These are phyloP conservation scores for Globisporangium emineosum DNA, from an alignment of 352 stramenopile genomes.

Conservation along the genomic window DNA sequence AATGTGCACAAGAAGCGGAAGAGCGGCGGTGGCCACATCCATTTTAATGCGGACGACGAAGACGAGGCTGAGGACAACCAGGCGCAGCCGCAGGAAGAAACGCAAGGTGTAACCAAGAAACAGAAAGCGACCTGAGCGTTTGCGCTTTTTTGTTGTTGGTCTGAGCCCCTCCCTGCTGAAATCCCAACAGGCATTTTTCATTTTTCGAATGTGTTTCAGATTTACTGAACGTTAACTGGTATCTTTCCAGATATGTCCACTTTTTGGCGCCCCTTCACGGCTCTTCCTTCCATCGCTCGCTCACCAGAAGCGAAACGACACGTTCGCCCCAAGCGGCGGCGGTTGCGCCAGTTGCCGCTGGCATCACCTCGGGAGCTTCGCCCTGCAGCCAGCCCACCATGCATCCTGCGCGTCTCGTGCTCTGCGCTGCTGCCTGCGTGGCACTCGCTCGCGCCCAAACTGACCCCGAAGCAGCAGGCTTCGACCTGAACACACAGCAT, in stretches of 20 bases:
- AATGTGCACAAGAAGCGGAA: constrained; percentile 20
- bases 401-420: background rate
- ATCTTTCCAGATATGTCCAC: background rate
- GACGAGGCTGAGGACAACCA: constrained; percentile 17
- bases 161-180: no score
- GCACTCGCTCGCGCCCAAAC: background rate
- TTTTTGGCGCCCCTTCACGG: background rate
- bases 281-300: no score
- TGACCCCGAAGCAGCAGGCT: background rate
- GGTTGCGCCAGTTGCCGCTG: no score
- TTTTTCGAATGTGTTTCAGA: background rate
- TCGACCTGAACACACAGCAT: background rate
- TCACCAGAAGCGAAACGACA: background rate
- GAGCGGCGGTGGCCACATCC: constrained; percentile 31
- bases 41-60: constrained; percentile 31
- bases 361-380: background rate
- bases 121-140: constrained; percentile 3
- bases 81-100: background rate
- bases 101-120: constrained; percentile 2
- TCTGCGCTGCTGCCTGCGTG: background rate
- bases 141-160: no score
- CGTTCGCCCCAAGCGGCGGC: no score
- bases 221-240: background rate
- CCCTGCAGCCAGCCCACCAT: background rate
- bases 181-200: no score